A percentile compares a stretch with the other conserved stretches of the same genome.
Evolutionary conservation across 768 basidiomycete genomes (phyloP).

Genomic region (Termitomyces sp.): DNA sequence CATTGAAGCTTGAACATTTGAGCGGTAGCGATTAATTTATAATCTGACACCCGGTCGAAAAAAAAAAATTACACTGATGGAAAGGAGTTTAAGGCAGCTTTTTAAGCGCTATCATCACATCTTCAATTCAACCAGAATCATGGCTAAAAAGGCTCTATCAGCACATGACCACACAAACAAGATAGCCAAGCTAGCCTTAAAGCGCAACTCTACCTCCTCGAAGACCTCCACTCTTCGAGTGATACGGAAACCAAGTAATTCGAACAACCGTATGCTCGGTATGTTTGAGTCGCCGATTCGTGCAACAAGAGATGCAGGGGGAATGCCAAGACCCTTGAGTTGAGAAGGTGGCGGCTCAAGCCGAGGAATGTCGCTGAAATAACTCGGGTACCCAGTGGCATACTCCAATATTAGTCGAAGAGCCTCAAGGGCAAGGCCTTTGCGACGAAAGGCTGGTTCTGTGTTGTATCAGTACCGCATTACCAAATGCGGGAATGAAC

Average conservation of each 20-base stretch:
- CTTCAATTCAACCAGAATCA: neutral
- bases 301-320: conserved; percentile 48
- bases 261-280: conserved; percentile 68
- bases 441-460: too few species aligned
- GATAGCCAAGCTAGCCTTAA: conserved; percentile 8
- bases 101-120: neutral
- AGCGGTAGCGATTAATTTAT: too few species aligned
- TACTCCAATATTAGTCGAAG: conserved; percentile 58
- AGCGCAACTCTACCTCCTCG: conserved; percentile 79
- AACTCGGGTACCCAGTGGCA: conserved; percentile 41
- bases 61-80: neutral
- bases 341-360: conserved; percentile 4
- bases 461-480: neutral
- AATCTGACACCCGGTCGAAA: neutral
- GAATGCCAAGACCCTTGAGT: conserved; percentile 34
- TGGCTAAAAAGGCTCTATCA: neutral
- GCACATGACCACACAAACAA: neutral
- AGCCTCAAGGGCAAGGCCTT: conserved; percentile 51
- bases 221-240: conserved; percentile 71
- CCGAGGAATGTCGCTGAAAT: conserved; percentile 10
- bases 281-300: conserved; percentile 67
- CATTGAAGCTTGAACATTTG: too few species aligned
- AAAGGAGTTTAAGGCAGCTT: too few species aligned
- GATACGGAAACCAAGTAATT: conserved; percentile 67
- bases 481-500: neutral